These are phyloP conservation scores for Gnomoniopsis sp. DNA, from an alignment of 2,329 filamentous ascomycete genomes.

Conservation along the genomic window DNA sequence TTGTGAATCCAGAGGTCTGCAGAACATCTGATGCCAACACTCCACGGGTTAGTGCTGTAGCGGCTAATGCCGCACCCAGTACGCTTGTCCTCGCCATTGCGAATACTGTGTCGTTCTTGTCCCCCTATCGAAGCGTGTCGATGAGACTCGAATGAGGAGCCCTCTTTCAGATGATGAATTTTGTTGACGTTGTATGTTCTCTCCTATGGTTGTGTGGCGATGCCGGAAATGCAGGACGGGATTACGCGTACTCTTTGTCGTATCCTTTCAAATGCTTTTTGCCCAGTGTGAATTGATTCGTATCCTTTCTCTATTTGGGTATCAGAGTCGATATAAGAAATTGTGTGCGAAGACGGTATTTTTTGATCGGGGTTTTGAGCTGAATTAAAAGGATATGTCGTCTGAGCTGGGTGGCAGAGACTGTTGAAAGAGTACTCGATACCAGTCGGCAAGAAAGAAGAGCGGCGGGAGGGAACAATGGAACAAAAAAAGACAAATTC, in stretches of 20 bases:
- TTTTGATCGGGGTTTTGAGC: conserved; percentile 7
- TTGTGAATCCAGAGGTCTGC: conserved; percentile 74
- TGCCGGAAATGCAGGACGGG: neutral
- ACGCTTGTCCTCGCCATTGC: conserved; percentile 25
- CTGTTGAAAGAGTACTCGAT: conserved; percentile 18
- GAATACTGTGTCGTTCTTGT: neutral
- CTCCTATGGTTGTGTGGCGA: neutral
- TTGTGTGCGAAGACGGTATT: conserved; percentile 4
- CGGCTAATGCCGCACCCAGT: conserved; percentile 27
- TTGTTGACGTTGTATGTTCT: neutral
- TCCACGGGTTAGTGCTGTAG: conserved; percentile 36
- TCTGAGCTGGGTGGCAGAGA: conserved; percentile 17
- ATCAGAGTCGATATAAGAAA: conserved; percentile 16
- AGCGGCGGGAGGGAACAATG: conserved; percentile 20
- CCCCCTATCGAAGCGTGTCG: neutral
- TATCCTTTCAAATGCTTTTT: conserved; percentile 7
- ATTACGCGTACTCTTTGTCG: conserved; percentile 12
- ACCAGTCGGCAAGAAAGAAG: conserved; percentile 18
- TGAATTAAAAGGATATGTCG: conserved; percentile 19
- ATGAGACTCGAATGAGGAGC: neutral
- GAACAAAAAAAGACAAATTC: conserved; percentile 22
- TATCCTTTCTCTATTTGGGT: conserved; percentile 17
- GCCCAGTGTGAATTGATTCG: conserved; percentile 5
- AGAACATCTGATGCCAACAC: conserved; percentile 69
- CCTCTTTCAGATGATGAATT: neutral